phyloP scores from a whole-genome alignment of 805 yeast species.

The Metahyphopichia silvanorum region DNA sequence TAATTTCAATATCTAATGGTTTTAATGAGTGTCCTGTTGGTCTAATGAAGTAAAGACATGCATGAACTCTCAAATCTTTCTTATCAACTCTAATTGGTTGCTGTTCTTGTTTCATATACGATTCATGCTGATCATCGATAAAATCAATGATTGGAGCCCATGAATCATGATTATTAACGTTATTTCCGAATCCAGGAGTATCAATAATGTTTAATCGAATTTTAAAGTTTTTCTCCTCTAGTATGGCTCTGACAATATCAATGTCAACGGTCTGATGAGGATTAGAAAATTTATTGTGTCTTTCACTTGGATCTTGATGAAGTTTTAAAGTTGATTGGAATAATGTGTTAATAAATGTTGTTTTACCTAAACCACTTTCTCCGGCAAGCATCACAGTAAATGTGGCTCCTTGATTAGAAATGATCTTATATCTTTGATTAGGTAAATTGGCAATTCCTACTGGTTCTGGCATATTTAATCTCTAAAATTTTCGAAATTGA shows the following conservation, averaged over 20 bases:
- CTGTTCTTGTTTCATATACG: constrained; percentile 87
- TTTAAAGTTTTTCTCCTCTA: constrained; percentile 80
- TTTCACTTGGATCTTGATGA: constrained; percentile 50
- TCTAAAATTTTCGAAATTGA: too few relatives aligned
- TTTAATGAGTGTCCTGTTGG: constrained; percentile 88
- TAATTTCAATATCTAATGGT: constrained; percentile 83
- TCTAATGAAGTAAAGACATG: constrained; percentile 83
- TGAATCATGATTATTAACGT: constrained; percentile 77
- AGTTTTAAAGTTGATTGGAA: constrained; percentile 72
- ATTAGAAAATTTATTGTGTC: constrained; percentile 54
- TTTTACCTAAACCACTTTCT: constrained; percentile 88
- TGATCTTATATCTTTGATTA: constrained; percentile 74
- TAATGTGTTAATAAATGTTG: constrained; percentile 84
- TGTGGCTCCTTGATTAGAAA: constrained; percentile 69
- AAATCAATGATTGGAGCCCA: constrained; percentile 88
- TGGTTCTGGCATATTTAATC: constrained; percentile 45
- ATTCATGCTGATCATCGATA: constrained; percentile 87
- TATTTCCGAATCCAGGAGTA: constrained; percentile 94
- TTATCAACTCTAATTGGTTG: constrained; percentile 71
- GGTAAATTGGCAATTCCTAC: constrained; percentile 74
- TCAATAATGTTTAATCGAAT: constrained; percentile 79
- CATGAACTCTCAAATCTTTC: constrained; percentile 86
- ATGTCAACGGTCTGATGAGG: constrained; percentile 70
- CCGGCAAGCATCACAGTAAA: constrained; percentile 88
- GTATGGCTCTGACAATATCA: constrained; percentile 72